These are phyloP conservation scores for Tricholoma sp. DNA, from an alignment of 768 basidiomycete species.

Conservation along the genomic window DNA sequence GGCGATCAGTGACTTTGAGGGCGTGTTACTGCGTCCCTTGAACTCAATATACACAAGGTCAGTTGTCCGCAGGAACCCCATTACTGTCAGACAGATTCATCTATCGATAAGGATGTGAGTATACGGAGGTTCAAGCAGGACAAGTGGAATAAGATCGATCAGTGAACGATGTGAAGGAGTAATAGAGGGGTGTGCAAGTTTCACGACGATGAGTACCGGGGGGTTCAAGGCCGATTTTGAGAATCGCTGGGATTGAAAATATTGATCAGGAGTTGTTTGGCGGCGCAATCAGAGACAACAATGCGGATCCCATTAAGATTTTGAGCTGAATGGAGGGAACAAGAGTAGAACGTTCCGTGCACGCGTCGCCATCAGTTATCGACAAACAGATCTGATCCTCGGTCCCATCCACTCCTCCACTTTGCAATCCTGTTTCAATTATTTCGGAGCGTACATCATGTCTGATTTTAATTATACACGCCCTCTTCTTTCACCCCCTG, in stretches of 20 bases:
- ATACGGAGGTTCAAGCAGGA: no score
- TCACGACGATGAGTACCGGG: no score
- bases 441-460: background rate
- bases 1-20: no score
- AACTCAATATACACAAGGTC: no score
- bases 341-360: background rate
- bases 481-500: background rate
- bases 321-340: background rate
- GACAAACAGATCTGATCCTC: conserved; percentile 5
- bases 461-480: background rate
- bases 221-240: background rate
- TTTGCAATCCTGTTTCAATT: background rate
- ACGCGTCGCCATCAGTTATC: background rate
- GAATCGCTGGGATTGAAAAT: conserved; percentile 7
- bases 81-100: no score
- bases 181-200: no score
- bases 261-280: conserved; percentile 9
- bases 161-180: no score
- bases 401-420: background rate
- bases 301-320: conserved; percentile 19
- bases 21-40: no score
- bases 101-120: no score
- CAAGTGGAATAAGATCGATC: background rate
- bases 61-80: no score
- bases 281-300: conserved; percentile 12